These are phyloP conservation scores for Scorias spongiosa DNA, from an alignment of 2,329 filamentous ascomycete genomes.

Conservation along the genomic window DNA sequence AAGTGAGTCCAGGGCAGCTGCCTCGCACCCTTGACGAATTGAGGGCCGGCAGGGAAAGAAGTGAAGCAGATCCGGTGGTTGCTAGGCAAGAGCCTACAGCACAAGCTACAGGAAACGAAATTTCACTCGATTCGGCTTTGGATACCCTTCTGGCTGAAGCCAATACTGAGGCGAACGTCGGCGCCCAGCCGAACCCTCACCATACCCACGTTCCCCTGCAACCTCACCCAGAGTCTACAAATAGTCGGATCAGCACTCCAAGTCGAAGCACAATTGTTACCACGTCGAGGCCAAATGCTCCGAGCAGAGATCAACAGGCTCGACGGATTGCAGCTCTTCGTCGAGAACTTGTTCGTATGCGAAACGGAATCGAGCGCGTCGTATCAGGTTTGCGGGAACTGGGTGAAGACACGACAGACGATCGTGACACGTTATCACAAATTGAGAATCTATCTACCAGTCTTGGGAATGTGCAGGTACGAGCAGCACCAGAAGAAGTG, in stretches of 20 bases:
- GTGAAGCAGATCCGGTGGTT: conserved; percentile 12
- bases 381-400: conserved; percentile 21
- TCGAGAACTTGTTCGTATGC: conserved; percentile 22
- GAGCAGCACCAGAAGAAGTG: conserved; percentile 7
- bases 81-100: conserved; percentile 3
- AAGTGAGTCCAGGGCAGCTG: conserved; percentile 32
- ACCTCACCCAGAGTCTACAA: conserved; percentile 2
- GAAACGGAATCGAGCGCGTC: conserved; percentile 23
- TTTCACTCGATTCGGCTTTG: conserved; percentile 19
- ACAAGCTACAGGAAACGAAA: conserved; percentile 5
- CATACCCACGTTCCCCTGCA: conserved; percentile 5
- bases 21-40: conserved; percentile 33
- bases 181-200: background rate
- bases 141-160: conserved; percentile 18
- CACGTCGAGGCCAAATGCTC: background rate
- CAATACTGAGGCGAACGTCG: conserved; percentile 8
- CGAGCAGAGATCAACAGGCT: conserved; percentile 20
- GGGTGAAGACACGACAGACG: conserved; percentile 20
- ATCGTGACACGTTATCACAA: conserved; percentile 14
- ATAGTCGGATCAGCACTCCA: conserved; percentile 1
- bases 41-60: conserved; percentile 19
- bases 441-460: conserved; percentile 16
- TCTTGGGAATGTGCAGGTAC: conserved; percentile 14
- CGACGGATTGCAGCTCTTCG: conserved; percentile 22
- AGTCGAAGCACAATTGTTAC: conserved; percentile 4